Evolutionary conservation across 1,284 basidiomycete genomes (phyloP), one percentile per base, ranked within the genome.

Genomic region (Albatrellus sp.): DNA sequence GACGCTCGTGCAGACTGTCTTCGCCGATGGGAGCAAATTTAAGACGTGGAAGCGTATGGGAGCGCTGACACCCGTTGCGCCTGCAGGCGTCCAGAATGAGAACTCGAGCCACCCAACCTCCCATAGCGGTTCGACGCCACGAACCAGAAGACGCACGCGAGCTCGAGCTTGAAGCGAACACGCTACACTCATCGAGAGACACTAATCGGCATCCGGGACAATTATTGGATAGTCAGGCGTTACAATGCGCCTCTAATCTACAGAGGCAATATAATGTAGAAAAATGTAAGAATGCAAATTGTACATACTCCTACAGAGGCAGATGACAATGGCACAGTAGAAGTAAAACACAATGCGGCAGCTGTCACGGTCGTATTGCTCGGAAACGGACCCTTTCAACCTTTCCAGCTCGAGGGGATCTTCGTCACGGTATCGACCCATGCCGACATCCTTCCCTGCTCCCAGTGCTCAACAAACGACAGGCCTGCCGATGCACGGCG

Each of bases 401-500:
- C 54, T 59, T 69, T 75, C 91, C 92, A 96, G 51, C 78, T 81
- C 3, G 86, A 86, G 40, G 86, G 82, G 42, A 97, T 85, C 52
- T 77, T 77, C 49, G 71, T 70, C 36, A 91, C 75, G 12, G 78
- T 76, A 37, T 79, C 69, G 6, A 73, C 75, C 92, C 93, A 97
- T 46, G 68, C 63, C 34, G 68, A 63, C 45, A 96, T 62, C 44
- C 91, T 71, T 1, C 89, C 89, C 41, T 68, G 62, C 62, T 96
- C 93, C 73, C 85, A 90, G 6, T 76, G 67, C 58, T 89, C 90
- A 3, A 96, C 68, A 51, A 85, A 83, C 3, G 81, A 77, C 52
- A 89, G 61, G 45, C 77, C 73, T 47, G 68, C 68, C 54, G 69
- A 67, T 39, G 72, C 77, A 36, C 75, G 68, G 20, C 79, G 72